Evolutionary conservation across 495 filamentous ascomycete genomes (phyloP), one percentile per base, ranked within the genome.

Genomic region (Evansstolkia leycettana): DNA sequence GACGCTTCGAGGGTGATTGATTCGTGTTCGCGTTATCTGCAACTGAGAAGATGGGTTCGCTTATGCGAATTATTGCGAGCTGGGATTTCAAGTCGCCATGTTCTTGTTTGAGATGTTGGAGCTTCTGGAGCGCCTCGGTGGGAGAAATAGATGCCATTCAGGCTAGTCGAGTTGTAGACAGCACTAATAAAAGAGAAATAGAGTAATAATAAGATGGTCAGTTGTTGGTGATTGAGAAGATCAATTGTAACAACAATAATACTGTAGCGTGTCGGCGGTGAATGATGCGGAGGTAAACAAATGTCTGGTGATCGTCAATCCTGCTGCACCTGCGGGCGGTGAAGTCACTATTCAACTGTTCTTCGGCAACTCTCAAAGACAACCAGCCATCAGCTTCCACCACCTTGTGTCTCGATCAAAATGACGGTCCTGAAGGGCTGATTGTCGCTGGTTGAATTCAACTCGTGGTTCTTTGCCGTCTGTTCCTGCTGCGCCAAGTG

Each of bases 61-160:
- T 79, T 50, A 88, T 73, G 34, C 74, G 75, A 41, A 89, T 60
- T 43, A 92, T 81, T 37, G 78, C 75, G 34, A 88, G 67, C 41
- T 48, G 52, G n/a, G 49, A 45, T 31, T 58, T 63, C 33, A 60
- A 42, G n/a, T 62, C 54, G 15, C 75, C 73, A 28, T 74, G 54
- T 19, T 59, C 45, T n/a, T 62, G 36, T 25, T 67, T 46, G 1
- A 76, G 49, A 11, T 52, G 34, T 27, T 52, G 51, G 23, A 74
- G 55, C 31, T 56, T 47, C 23, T 52, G 40, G 4, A 64, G 51
- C 14, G 58, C 49, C 31, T 62, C 48, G 1, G 55, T 39, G 32
- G 52, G 45, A 25, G 46, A 38, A 8, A 37, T 27, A 2, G 33
- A 39, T 13, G 49, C 29, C 55, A 59, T 60, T 40, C 14, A 29